phyloP scores from a whole-genome alignment of 129 eudicot genomes.

The Kitagawia praeruptora region DNA sequence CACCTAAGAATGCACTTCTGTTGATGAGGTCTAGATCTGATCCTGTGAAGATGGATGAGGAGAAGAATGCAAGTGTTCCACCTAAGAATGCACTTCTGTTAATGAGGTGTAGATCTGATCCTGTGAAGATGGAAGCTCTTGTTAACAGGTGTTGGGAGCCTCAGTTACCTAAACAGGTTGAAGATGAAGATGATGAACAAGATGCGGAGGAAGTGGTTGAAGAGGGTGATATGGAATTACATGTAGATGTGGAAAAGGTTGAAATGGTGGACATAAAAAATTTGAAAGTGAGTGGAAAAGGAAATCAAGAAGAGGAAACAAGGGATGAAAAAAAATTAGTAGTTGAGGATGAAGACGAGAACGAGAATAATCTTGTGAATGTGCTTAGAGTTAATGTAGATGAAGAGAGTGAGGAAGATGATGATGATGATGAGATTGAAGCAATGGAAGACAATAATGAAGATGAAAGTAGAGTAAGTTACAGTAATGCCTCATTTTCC shows the following conservation, averaged over 20 bases:
- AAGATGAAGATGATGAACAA: slow-evolving; percentile 7
- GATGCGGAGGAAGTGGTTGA: slow-evolving; percentile 20
- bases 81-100: slow-evolving; percentile 88
- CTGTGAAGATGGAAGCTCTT: slow-evolving; percentile 71
- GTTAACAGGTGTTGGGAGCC: slow-evolving; percentile 62
- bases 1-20: slow-evolving; percentile 90
- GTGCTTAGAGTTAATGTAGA: slow-evolving; percentile 25
- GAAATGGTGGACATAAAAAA: slow-evolving; percentile 10
- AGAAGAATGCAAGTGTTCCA: slow-evolving; percentile 27
- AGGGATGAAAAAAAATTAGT: slow-evolving; percentile 4
- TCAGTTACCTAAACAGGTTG: slow-evolving; percentile 8
- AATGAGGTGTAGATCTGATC: slow-evolving; percentile 99
- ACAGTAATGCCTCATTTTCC: slow-evolving; percentile 10
- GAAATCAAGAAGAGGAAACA: slow-evolving; percentile 21
- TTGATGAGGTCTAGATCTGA: slow-evolving; percentile 98
- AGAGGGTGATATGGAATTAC: slow-evolving; percentile 13
- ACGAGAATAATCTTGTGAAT: slow-evolving; percentile 11
- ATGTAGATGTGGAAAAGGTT: neutral
- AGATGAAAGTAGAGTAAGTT: slow-evolving; percentile 17
- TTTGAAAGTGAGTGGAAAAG: slow-evolving; percentile 13
- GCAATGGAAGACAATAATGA: slow-evolving; percentile 18
- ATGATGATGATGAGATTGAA: slow-evolving; percentile 8
- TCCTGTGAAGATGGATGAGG: slow-evolving; percentile 62
- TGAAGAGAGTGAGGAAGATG: slow-evolving; percentile 23
- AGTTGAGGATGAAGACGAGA: slow-evolving; percentile 29